Evolutionary conservation across 2,329 filamentous ascomycete genomes (phyloP).

Genomic region (Stagonosporopsis cucurbitacearum): DNA sequence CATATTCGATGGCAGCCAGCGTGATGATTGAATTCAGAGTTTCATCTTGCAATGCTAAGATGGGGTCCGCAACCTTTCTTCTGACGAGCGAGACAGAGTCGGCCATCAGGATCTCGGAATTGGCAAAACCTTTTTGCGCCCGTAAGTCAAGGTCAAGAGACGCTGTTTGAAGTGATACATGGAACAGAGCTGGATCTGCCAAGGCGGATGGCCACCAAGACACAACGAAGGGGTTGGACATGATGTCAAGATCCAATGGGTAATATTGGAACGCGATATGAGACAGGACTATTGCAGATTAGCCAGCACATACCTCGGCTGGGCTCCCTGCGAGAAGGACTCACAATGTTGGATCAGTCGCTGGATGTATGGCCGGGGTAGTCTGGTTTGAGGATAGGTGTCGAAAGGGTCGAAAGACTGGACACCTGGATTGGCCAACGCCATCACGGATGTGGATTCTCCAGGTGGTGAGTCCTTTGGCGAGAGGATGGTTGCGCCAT

Average conservation of each 20-base stretch:
- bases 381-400: conserved; percentile 61
- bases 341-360: conserved; percentile 64
- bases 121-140: conserved; percentile 60
- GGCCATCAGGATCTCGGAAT: conserved; percentile 63
- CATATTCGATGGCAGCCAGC: conserved; percentile 64
- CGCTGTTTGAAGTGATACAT: conserved; percentile 66
- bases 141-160: conserved; percentile 62
- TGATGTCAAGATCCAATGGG: conserved; percentile 60
- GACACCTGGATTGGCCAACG: conserved; percentile 31
- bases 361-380: conserved; percentile 60
- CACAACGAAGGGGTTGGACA: conserved; percentile 64
- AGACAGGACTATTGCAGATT: conserved; percentile 55
- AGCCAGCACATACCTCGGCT: not conserved
- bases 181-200: conserved; percentile 63
- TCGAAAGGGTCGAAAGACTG: conserved; percentile 62
- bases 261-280: conserved; percentile 68
- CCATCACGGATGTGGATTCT: conserved; percentile 8
- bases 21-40: conserved; percentile 66
- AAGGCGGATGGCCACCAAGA: conserved; percentile 67
- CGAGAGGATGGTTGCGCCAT: conserved; percentile 27
- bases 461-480: not conserved
- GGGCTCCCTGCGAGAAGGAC: conserved; percentile 20
- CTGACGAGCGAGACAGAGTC: conserved; percentile 63
- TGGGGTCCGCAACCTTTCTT: conserved; percentile 56
- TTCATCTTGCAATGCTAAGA: conserved; percentile 59